These are phyloP conservation scores for Pestalotiopsis sp. DNA, from an alignment of 2,329 filamentous ascomycete species.

Conservation along the genomic window DNA sequence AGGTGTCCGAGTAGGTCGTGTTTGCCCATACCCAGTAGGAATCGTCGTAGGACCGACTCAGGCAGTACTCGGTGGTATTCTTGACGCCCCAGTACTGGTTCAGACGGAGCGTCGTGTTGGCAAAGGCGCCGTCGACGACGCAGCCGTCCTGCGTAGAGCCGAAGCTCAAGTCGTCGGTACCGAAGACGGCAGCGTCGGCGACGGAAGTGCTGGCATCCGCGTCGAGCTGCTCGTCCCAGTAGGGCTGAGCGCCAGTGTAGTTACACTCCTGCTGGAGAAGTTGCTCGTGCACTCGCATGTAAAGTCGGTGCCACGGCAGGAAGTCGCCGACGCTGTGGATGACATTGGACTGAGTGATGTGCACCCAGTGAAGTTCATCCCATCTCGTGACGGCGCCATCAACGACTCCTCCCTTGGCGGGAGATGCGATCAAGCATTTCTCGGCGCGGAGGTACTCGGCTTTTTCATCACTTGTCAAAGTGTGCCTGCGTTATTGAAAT, in stretches of 20 bases:
- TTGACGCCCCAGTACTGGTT: not conserved
- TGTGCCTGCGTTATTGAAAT: not conserved
- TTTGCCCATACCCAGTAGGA: constrained; percentile 1
- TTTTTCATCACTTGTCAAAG: constrained; percentile 26
- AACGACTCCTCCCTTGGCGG: constrained; percentile 16
- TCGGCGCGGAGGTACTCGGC: constrained; percentile 32
- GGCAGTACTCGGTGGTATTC: not conserved
- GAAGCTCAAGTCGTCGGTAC: not conserved
- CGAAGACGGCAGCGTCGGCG: constrained; percentile 34
- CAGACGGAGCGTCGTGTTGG: not conserved
- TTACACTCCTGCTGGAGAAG: constrained; percentile 12
- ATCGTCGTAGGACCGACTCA: not conserved
- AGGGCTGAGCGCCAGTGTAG: constrained; percentile 12
- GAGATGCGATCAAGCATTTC: constrained; percentile 32
- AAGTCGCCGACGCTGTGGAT: constrained; percentile 29
- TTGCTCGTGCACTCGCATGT: constrained; percentile 7
- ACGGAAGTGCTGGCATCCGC: constrained; percentile 3
- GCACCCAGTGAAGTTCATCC: constrained; percentile 36
- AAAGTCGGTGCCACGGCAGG: constrained; percentile 10
- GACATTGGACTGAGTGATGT: constrained; percentile 29
- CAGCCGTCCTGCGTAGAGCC: not conserved
- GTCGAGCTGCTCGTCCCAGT: constrained; percentile 4
- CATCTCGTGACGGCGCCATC: constrained; percentile 29
- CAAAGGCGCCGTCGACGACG: constrained; percentile 1
- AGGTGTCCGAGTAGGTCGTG: constrained; percentile 7